phyloP scores from a whole-genome alignment of 345 rosid species.

The Kandelia obovata region DNA sequence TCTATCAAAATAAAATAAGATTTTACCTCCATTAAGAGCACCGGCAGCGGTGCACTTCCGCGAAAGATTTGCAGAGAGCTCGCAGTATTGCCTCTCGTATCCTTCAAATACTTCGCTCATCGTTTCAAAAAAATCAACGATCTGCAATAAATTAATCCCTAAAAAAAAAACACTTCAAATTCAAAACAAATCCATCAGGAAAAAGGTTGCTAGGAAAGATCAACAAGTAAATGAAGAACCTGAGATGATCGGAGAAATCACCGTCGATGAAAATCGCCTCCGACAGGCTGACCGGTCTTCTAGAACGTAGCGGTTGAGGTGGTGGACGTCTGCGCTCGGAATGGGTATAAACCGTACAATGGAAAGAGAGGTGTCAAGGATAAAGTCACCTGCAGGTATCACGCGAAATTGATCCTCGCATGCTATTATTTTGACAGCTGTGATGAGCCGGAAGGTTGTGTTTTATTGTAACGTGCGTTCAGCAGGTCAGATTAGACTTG shows the following conservation, averaged over 20 bases:
- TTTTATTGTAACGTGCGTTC: not conserved
- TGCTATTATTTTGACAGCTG: not conserved
- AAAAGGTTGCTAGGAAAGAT: too few relatives aligned
- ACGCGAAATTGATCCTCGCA: not conserved
- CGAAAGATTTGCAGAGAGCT: constrained; percentile 31
- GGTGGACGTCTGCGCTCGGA: not conserved
- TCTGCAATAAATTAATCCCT: not conserved
- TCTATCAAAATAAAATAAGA: not conserved
- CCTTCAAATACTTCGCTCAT: constrained; percentile 33
- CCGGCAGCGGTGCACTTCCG: constrained; percentile 22
- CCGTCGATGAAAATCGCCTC: constrained; percentile 6
- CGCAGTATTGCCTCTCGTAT: constrained; percentile 35
- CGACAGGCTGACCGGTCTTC: not conserved
- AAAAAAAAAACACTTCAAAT: not conserved
- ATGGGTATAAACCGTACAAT: not conserved
- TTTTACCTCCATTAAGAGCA: constrained; percentile 26
- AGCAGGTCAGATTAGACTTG: not conserved
- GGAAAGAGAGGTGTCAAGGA: not conserved
- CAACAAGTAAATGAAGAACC: too few relatives aligned
- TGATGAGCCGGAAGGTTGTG: too few relatives aligned
- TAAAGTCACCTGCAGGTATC: not conserved
- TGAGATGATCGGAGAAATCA: not conserved
- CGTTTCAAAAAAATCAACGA: not conserved
- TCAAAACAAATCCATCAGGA: not conserved
- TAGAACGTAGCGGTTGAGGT: not conserved